Base-by-base conservation (phyloP, 495 filamentous ascomycete genomes). In the Amphirosellinia nigrospora region DNA sequence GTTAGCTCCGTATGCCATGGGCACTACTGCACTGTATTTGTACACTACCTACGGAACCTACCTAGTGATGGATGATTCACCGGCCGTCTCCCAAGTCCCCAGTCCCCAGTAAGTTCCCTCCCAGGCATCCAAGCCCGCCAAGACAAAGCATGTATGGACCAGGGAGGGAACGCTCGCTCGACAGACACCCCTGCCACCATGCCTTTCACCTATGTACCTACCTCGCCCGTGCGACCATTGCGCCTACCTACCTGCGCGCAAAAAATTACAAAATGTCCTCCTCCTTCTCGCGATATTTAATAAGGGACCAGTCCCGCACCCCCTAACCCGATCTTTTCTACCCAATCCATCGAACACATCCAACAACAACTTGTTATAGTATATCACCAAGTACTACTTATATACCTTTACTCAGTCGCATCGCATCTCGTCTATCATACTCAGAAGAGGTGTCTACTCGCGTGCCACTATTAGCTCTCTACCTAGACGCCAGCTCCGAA, bases 361-460 rank as follows among this genome's bases (percentile, higher is more conserved):
- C 48, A 70, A 48, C 48, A 70, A 48, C 60, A 55, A 59, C 56
- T 50, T 70, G 45, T 23, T 64, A 56, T 48, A 64, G 1, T 30
- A 70, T 43, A 32, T 38, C 23, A 28, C 11, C 58, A 19, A 48
- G 55, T 64, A n/a, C 30, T 66, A 63, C 59, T 46, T 28, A 11
- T 23, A 55, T 15, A 66, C 59, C 32, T 34, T 48, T 68, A 72
- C 69, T 72, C 81, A 81, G 79, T 78, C 75, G 3, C 34, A 41
- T 28, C 80, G 72, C 79, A 82, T 82, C 79, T 83, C 10, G 7
- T 48, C 38, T 28, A 41, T 55, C 58, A 21, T 39, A 63, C 58
- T 21, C 53, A 21, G 41, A 4, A 34, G 23, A 61, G 32, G 6
- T 36, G 43, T 50, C 43, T 52, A 34, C 46, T 65, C 34, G 63